Evolutionary conservation across 1,139 yeast genomes (phyloP).

Genomic region (Scheffersomyces cryptocercus): DNA sequence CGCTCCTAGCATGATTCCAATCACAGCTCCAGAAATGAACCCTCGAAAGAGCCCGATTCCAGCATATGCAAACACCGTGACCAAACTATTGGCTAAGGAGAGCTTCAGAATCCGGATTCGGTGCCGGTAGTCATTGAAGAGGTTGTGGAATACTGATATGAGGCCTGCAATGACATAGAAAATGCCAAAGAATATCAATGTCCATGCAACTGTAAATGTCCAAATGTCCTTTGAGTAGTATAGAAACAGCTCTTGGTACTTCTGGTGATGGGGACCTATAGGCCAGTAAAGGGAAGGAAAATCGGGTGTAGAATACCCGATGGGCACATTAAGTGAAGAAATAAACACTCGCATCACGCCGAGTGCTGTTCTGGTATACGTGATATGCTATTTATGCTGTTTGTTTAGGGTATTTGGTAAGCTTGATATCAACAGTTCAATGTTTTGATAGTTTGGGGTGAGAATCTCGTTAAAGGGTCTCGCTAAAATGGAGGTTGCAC

Average conservation of each 20-base stretch:
- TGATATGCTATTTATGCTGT: too few relatives aligned
- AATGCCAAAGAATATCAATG: conserved; percentile 62
- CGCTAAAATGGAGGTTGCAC: too few relatives aligned
- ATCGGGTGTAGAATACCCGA: conserved; percentile 75
- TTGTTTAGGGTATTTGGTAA: too few relatives aligned
- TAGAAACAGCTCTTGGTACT: conserved; percentile 56
- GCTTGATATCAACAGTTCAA: too few relatives aligned
- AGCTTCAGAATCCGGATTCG: conserved; percentile 12
- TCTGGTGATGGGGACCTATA: conserved; percentile 37
- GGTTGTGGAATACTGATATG: conserved; percentile 52
- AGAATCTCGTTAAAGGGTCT: too few relatives aligned
- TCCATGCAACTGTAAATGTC: conserved; percentile 83
- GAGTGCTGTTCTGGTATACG: too few relatives aligned
- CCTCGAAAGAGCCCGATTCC: conserved; percentile 65
- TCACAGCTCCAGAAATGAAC: conserved; percentile 66
- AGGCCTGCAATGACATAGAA: conserved; percentile 68
- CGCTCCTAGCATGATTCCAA: conserved; percentile 65
- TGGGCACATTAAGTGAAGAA: conserved; percentile 56
- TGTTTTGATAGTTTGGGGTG: too few relatives aligned
- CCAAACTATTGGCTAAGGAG: conserved; percentile 19
- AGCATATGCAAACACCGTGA: conserved; percentile 48
- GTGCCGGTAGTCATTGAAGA: conserved; percentile 24
- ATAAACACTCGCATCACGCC: conserved; percentile 35
- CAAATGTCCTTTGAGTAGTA: conserved; percentile 78
- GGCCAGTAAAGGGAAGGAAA: conserved; percentile 89